Base-by-base conservation (phyloP, 2,329 filamentous ascomycete species). In the Ceratocystis eucalypticola region DNA sequence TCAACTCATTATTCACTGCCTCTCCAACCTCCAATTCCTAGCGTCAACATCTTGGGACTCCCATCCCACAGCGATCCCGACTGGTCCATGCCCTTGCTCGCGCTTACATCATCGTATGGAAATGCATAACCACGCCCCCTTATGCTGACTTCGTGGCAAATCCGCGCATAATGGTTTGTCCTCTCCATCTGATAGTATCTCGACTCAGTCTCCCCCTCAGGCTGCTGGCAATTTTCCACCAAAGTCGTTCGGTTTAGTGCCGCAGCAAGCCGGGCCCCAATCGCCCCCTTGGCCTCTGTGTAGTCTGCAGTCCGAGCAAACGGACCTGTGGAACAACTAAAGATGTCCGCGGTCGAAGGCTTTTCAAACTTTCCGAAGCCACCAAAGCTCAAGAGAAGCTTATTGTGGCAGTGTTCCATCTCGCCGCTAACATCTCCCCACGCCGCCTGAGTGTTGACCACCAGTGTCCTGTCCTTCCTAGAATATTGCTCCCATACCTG, bases 181-280 rank as follows among this genome's bases (percentile, higher is more conserved):
- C 82, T 73, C 2, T 70, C 66, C 15, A 80, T 74, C 15, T 73
- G 70, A 74, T 88, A 88, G 72, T 85, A 88, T 7, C 72, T 73
- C 5, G 72, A 72, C 1, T 80, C 74, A 0, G 71, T 69, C 72
- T 83, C 81, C 63, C 77, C 77, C 65, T 81, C 77, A 15, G 82
- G 84, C 75, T 82, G 84, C 69, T 72, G 71, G n/a, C 73, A 65
- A 70, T 81, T 76, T 22, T 75, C 72, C 62, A 88, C 75, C 68
- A 94, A 75, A 10, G 87, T 92, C 44, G 82, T 85, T 25, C 89
- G 81, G 75, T 92, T 91, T 71, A 93, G 83, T 0, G 87, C 88
- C 0, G 89, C 89, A 0, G 87, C 82, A 15, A 94, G 76, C n/a
- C 89, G 80, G 0, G 90, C 88, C 7, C 86, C 85, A 66, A 92